Conservation (phyloP, 1,139 yeast species). For the Scheffersomyces parashehatae region DNA sequence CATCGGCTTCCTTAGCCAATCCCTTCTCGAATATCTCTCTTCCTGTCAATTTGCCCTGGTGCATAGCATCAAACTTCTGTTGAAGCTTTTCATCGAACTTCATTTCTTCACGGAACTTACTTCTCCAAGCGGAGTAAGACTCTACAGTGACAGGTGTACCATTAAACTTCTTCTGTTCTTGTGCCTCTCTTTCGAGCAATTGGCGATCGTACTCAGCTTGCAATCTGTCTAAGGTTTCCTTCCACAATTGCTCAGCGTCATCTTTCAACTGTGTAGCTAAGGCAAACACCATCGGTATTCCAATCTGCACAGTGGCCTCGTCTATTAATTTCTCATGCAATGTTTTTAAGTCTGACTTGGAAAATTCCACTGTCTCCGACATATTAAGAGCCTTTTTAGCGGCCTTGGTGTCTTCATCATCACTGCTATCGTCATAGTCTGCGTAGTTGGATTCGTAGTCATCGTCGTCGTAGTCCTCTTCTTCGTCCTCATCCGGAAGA, state of each 20-base stretch:
- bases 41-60: slow-evolving; percentile 80
- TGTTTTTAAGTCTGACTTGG: slow-evolving; percentile 42
- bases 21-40: slow-evolving; percentile 88
- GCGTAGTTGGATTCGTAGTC: slow-evolving; percentile 41
- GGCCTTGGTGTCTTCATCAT: slow-evolving; percentile 47
- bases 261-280: slow-evolving; percentile 77
- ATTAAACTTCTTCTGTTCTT: slow-evolving; percentile 73
- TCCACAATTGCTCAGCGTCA: slow-evolving; percentile 67
- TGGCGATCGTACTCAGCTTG: slow-evolving; percentile 62
- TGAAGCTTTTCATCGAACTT: slow-evolving; percentile 52
- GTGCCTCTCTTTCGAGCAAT: slow-evolving; percentile 57
- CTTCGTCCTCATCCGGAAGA: slow-evolving; percentile 36
- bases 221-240: slow-evolving; percentile 50
- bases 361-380: slow-evolving; percentile 57
- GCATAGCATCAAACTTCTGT: slow-evolving; percentile 55
- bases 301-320: slow-evolving; percentile 76
- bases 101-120: slow-evolving; percentile 59
- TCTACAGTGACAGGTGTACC: slow-evolving; percentile 83
- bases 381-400: slow-evolving; percentile 48
- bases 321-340: slow-evolving; percentile 45
- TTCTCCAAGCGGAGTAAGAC: slow-evolving; percentile 70
- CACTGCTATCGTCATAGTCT: slow-evolving; percentile 45
- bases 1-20: slow-evolving; percentile 60
- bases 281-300: slow-evolving; percentile 87
- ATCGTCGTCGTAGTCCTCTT: slow-evolving; percentile 38